Evolutionary conservation across 768 basidiomycete genomes (phyloP).

Genomic region (Suillus decipiens): DNA sequence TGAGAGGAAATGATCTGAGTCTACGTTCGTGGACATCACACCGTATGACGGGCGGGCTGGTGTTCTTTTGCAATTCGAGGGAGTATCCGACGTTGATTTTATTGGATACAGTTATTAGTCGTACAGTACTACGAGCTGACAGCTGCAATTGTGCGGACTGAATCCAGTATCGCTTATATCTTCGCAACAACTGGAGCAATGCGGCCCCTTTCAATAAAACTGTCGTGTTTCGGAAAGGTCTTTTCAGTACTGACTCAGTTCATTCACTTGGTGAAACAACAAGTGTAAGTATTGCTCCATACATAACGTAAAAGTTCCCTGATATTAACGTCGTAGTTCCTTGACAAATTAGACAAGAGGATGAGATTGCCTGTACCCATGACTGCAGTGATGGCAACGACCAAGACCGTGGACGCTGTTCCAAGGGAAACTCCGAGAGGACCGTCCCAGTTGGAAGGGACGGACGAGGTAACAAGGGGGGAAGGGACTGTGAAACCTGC

Average conservation of each 20-base stretch:
- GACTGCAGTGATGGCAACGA: conserved; percentile 44
- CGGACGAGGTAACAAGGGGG: conserved; percentile 40
- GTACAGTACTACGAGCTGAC: background rate
- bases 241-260: background rate
- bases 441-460: conserved; percentile 63
- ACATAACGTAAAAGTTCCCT: too few species aligned
- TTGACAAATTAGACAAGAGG: conserved; percentile 56
- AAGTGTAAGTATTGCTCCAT: background rate
- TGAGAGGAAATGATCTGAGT: conserved; percentile 24
- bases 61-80: background rate
- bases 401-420: conserved; percentile 43
- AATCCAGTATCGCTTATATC: background rate
- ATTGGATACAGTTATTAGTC: background rate
- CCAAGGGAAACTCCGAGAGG: conserved; percentile 51
- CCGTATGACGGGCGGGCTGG: background rate
- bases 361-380: conserved; percentile 50
- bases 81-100: too few species aligned
- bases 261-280: background rate
- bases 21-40: too few species aligned
- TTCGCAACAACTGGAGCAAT: background rate
- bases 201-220: too few species aligned
- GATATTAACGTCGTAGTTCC: background rate
- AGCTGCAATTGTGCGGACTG: background rate
- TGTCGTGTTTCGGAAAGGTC: background rate
- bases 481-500: conserved; percentile 42